phyloP scores from a whole-genome alignment of 163 green algal genomes.

The Prototheca wickerhamii region DNA sequence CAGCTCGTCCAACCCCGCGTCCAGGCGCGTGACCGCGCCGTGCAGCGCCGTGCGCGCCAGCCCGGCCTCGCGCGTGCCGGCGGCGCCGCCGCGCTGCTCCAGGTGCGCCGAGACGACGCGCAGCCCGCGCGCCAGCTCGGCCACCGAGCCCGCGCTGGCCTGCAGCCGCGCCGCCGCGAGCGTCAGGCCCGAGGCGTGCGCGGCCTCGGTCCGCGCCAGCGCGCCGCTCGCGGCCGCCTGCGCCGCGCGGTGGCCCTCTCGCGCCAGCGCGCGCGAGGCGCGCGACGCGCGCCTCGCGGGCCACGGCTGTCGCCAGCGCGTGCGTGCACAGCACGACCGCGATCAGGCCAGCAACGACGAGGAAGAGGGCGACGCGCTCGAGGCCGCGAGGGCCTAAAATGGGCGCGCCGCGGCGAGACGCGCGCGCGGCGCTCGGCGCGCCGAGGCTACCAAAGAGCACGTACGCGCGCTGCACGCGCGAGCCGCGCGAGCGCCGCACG shows the following conservation, averaged over 20 bases:
- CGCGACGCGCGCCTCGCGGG: slow-evolving; percentile 62
- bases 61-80: neutral
- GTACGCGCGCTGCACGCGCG: no score
- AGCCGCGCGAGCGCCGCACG: no score
- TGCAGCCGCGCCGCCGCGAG: neutral
- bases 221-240: neutral
- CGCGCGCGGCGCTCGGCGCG: no score
- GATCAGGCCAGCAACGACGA: slow-evolving; percentile 59
- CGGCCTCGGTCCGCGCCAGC: neutral
- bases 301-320: slow-evolving; percentile 51
- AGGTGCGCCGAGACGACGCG: neutral
- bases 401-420: no score
- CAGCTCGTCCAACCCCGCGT: slow-evolving; percentile 11
- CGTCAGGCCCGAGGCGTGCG: neutral
- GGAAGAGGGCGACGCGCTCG: slow-evolving; percentile 29
- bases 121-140: neutral
- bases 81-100: neutral
- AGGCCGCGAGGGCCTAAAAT: neutral
- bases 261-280: slow-evolving; percentile 50
- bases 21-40: neutral
- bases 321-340: slow-evolving; percentile 52
- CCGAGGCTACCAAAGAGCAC: no score
- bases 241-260: slow-evolving; percentile 34
- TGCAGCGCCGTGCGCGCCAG: neutral
- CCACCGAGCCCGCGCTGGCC: slow-evolving; percentile 6